A percentile compares a stretch with the other conserved stretches of the same genome.
Evolutionary conservation across 371 early-diverging fungal genomes (phyloP).

Genomic region (Amoeboaphelidium protococcarum): DNA sequence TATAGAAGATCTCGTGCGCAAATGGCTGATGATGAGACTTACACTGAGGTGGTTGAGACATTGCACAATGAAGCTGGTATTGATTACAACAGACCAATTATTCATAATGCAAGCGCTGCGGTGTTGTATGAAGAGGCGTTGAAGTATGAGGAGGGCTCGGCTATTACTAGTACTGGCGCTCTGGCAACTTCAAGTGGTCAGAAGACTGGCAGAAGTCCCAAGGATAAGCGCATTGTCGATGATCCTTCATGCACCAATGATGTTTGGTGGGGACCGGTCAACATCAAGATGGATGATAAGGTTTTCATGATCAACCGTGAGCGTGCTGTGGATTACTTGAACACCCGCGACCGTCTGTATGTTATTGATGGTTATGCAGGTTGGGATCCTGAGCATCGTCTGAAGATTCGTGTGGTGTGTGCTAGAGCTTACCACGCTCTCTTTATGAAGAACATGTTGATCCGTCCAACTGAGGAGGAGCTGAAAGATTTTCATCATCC

Average conservation of each 20-base stretch:
- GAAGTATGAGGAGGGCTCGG: constrained; percentile 54
- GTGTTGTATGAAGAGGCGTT: constrained; percentile 84
- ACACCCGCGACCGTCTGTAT: constrained; percentile 70
- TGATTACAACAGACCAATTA: constrained; percentile 22
- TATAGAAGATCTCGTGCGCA: too few species aligned
- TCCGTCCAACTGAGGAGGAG: constrained; percentile 73
- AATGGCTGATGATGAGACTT: not conserved
- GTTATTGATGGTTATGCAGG: constrained; percentile 75
- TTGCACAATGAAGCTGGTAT: constrained; percentile 19
- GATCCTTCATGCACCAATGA: constrained; percentile 46
- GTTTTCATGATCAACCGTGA: constrained; percentile 83
- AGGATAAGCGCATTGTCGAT: constrained; percentile 89
- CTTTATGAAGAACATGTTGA: constrained; percentile 93
- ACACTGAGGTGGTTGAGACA: constrained; percentile 12
- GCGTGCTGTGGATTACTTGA: constrained; percentile 80
- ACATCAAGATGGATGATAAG: constrained; percentile 57
- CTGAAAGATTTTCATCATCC: constrained; percentile 66
- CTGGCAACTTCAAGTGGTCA: constrained; percentile 64
- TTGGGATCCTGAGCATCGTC: constrained; percentile 87
- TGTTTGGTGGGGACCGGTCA: constrained; percentile 97
- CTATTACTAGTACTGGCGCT: constrained; percentile 66
- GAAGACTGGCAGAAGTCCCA: constrained; percentile 65
- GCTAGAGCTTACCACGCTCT: constrained; percentile 84
- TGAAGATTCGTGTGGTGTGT: constrained; percentile 79
- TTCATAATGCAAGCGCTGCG: constrained; percentile 32